Evolutionary conservation across 1,284 basidiomycete species (phyloP).

Genomic region (Pterulicium gracile): DNA sequence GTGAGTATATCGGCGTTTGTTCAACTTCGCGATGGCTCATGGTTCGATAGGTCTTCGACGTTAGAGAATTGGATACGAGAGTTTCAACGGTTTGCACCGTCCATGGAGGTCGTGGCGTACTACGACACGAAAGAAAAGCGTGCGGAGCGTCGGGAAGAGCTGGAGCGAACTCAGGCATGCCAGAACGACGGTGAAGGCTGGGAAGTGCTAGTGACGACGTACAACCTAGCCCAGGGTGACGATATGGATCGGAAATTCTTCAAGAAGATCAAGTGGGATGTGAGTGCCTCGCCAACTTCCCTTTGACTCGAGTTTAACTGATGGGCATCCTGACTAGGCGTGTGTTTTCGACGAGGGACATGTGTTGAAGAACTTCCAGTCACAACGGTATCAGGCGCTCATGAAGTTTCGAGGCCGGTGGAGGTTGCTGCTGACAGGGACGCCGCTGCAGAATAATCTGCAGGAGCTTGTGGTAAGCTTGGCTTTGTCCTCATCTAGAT

Average conservation of each 20-base stretch:
- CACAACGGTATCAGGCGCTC: constrained; percentile 87
- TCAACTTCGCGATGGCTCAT: constrained; percentile 20
- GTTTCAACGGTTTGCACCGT: constrained; percentile 84
- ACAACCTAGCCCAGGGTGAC: constrained; percentile 86
- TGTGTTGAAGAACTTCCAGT: constrained; percentile 93
- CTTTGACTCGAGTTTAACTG: constrained; percentile 2
- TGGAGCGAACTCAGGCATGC: constrained; percentile 44
- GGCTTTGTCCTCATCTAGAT: constrained; percentile 1
- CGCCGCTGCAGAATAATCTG: constrained; percentile 85
- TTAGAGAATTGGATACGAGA: constrained; percentile 98
- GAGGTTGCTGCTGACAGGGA: constrained; percentile 91
- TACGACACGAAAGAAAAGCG: constrained; percentile 91
- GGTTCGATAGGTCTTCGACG: constrained; percentile 69
- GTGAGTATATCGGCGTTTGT: constrained; percentile 46
- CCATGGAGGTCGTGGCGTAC: constrained; percentile 83
- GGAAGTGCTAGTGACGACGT: constrained; percentile 94
- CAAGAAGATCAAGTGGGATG: constrained; percentile 85
- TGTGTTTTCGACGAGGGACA: constrained; percentile 96
- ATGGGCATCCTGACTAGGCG: constrained; percentile 33
- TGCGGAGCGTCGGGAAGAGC: constrained; percentile 61
- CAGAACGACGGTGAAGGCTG: constrained; percentile 48
- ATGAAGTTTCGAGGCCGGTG: constrained; percentile 81
- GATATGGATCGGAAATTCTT: constrained; percentile 89
- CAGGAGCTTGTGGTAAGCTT: constrained; percentile 88
- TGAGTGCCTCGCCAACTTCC: constrained; percentile 25